Evolutionary conservation across 2,329 filamentous ascomycete genomes (phyloP).

Genomic region (Colletotrichum liriopes): DNA sequence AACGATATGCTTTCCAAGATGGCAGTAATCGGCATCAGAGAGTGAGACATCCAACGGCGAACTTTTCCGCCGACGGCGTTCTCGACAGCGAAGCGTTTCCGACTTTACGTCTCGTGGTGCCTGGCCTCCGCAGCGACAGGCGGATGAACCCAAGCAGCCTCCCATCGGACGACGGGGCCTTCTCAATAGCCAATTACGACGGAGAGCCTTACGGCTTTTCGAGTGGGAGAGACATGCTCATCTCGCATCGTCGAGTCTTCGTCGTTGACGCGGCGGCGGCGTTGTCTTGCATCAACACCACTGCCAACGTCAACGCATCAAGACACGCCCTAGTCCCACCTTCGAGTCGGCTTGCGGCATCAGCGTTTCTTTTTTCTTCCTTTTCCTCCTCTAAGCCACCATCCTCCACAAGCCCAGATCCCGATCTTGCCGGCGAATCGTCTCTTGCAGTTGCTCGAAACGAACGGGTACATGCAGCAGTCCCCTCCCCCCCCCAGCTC

Average conservation of each 20-base stretch:
- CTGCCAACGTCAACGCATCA: constrained; percentile 22
- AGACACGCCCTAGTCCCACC: background rate
- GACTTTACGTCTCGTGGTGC: background rate
- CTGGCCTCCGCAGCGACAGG: background rate
- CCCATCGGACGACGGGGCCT: background rate
- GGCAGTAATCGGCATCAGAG: too few species aligned
- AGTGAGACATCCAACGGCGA: background rate
- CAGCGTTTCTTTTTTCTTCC: background rate
- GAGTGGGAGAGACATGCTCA: background rate
- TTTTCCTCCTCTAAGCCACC: background rate
- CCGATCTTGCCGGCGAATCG: constrained; percentile 4
- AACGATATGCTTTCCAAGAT: background rate
- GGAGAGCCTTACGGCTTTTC: background rate
- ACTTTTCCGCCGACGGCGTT: background rate
- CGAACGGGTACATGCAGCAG: background rate
- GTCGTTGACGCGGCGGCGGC: background rate
- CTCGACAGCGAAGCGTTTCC: background rate
- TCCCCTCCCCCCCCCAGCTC: background rate
- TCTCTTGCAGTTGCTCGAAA: background rate
- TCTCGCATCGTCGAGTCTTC: background rate
- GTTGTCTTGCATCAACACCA: background rate
- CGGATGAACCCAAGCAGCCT: background rate
- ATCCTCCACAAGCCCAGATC: background rate
- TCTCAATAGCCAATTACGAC: background rate
- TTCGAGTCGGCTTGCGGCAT: background rate